Conservation (phyloP, 2,329 filamentous ascomycete species). For the Didymella exigua region DNA sequence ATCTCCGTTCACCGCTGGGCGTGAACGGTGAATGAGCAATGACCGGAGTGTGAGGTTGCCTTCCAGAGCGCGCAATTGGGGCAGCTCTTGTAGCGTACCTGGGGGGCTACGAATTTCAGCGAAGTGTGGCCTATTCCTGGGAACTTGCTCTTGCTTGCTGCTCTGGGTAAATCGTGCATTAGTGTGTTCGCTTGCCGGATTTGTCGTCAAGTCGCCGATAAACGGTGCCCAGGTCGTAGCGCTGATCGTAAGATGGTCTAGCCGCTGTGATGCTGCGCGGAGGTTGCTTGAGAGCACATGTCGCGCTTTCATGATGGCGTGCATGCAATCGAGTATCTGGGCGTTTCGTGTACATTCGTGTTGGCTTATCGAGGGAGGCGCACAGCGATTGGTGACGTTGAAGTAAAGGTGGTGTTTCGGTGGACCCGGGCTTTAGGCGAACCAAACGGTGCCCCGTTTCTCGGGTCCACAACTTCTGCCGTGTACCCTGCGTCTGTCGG, state of each 20-base stretch:
- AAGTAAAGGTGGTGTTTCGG: slow-evolving; percentile 13
- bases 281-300: background rate
- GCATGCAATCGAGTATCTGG: slow-evolving; percentile 30
- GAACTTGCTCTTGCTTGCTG: background rate
- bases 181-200: slow-evolving; percentile 1
- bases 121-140: background rate
- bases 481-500: slow-evolving; percentile 17
- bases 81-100: background rate
- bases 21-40: slow-evolving; percentile 4
- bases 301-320: slow-evolving; percentile 39
- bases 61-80: background rate
- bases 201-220: background rate
- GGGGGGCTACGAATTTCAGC: background rate
- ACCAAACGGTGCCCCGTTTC: slow-evolving; percentile 10
- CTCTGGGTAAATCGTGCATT: slow-evolving; percentile 12
- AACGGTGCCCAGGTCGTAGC: slow-evolving; percentile 18
- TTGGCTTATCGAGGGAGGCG: slow-evolving; percentile 11
- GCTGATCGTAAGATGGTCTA: slow-evolving; percentile 25
- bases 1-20: slow-evolving; percentile 25
- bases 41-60: background rate
- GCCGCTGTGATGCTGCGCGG: slow-evolving; percentile 19
- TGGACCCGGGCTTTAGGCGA: slow-evolving; percentile 19
- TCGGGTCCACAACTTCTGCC: slow-evolving; percentile 25
- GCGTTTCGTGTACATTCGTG: slow-evolving; percentile 29
- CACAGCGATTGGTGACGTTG: slow-evolving; percentile 14